These are phyloP conservation scores for Phascolomyces articulosus DNA, from an alignment of 371 early-diverging fungal species.

Conservation along the genomic window DNA sequence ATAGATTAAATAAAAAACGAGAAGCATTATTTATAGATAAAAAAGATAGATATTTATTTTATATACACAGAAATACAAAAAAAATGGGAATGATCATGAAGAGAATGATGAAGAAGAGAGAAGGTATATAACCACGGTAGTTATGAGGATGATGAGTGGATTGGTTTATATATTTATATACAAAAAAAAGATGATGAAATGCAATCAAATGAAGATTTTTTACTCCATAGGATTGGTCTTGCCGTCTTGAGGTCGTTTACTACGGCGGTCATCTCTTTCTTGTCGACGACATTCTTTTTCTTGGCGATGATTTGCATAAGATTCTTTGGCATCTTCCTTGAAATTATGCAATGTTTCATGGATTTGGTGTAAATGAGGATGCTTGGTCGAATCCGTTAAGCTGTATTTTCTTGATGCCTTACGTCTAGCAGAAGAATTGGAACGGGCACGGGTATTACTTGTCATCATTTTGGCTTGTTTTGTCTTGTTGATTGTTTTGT, in stretches of 20 bases:
- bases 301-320: slow-evolving; percentile 11
- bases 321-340: slow-evolving; percentile 17
- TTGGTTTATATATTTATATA: background rate
- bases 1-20: too few relatives aligned
- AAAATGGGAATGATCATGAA: too few relatives aligned
- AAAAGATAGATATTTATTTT: background rate
- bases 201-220: background rate
- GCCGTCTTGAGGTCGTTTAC: slow-evolving; percentile 20
- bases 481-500: too few relatives aligned
- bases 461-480: background rate
- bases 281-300: slow-evolving; percentile 12
- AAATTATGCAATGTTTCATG: slow-evolving; percentile 17
- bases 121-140: too few relatives aligned
- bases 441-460: background rate
- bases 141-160: background rate
- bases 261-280: slow-evolving; percentile 5
- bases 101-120: too few relatives aligned
- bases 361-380: slow-evolving; percentile 18
- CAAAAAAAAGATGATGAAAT: background rate
- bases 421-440: background rate
- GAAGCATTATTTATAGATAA: background rate
- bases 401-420: slow-evolving; percentile 14
- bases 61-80: too few relatives aligned
- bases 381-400: slow-evolving; percentile 7
- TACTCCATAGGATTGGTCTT: slow-evolving; percentile 26